Base-by-base conservation (phyloP, 2,329 filamentous ascomycete genomes). In the Lizonia empirigonia region DNA sequence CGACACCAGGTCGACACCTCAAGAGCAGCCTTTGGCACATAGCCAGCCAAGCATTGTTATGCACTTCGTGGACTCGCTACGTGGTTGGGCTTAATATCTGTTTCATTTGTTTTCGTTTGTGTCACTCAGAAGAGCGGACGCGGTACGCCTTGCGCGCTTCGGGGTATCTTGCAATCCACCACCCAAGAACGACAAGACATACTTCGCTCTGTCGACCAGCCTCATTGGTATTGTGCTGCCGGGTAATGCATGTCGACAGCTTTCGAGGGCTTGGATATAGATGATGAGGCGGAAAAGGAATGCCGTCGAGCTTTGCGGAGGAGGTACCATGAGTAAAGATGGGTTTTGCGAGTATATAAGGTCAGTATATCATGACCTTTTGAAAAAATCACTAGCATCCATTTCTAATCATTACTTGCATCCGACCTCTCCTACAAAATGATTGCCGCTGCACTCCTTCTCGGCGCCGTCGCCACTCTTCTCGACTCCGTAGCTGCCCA, bases 401-500 rank as follows among this genome's bases (percentile, higher is more conserved):
- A 13, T 20, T 50, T 26, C 23, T 26, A 10, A 24, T 7, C 26
- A 32, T 6, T 23, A 23, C n/a, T 12, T 36, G 10, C 7, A 22
- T 32, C 15, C 12, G 12, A 22, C 35, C 24, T 22, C 42, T 30
- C 13, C 44, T 35, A 18, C 40, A 63, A 18, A n/a, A 65, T 65
- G 61, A 41, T 62, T 33, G 40, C 54, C 10, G 56, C 62, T 3
- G 44, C 59, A 15, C 42, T 62, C 24, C 41, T 67, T 18, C 49
- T 68, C 38, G 40, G 60, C 41, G 55, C 57, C 18, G 27, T 57
- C 18, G 56, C 63, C 29, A 37, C 56, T 12, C 53, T 68, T n/a
- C 51, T 65, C 15, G 57, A 62, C 52, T 57, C 55, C 4, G 53
- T 50, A 16, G 59, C 60, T 34, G 67, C 68, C 30, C 69, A 73